Base-by-base conservation (phyloP, 2,329 filamentous ascomycete genomes). In the Curvularia sp. region DNA sequence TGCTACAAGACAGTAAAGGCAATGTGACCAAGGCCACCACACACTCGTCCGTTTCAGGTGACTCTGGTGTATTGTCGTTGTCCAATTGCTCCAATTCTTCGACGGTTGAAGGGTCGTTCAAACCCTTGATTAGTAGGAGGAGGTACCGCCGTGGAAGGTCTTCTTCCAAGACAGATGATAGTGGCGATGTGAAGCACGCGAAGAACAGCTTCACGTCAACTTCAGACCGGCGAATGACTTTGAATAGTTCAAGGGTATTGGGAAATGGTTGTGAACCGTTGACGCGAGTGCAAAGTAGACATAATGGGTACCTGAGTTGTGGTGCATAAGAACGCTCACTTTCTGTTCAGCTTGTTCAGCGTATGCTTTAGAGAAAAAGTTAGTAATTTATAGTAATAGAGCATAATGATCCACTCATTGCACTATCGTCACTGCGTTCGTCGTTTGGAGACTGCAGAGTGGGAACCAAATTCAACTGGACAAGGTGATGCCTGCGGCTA, bases 211-310 rank as follows among this genome's bases (percentile, higher is more conserved):
- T 23, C 21, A 19, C 21, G 5, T 46, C 39, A 9, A 54, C 49
- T 5, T 46, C 50, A 1, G 43, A 49, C 0, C 49, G 53, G 19
- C 49, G 64, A n/a, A 57, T 61, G 8, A 52, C 32, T 12, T n/a
- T 59, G 12, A 51, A 13, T 21, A 30, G 36, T 4, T 18, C 45
- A 4, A 60, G 51, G 1, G 55, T 49, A 21, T 36, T 39, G 10
- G n/a, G 39, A 25, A 49, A 53, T 12, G 66, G 57, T 3, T 56
- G 67, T 36, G 55, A 59, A 38, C 66, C 64, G 15, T 49, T 71
- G 56, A 59, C 58, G 46, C 65, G 63, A 48, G 61, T 68, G 8
- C 43, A 45, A 55, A 71, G 64, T 59, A 49, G 45, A 18, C 46
- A 32, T 21, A 23, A 9, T 48, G 47, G 34, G 5, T 48, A 38